phyloP scores from a whole-genome alignment of 202 grass and related monocot genomes.

The Setaria viridis region DNA sequence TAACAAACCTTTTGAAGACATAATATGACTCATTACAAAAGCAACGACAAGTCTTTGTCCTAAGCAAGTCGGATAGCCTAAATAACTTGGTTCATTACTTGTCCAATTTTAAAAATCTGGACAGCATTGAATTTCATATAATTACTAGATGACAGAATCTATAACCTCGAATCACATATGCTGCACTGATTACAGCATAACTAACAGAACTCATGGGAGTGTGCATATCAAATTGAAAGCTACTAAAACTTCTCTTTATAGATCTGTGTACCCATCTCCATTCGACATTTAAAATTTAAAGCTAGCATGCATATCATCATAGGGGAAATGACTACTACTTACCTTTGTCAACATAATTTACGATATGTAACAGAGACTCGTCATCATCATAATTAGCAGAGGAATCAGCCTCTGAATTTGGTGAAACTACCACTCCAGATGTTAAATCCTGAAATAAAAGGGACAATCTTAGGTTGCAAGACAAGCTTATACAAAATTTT shows the following conservation, averaged over 20 bases:
- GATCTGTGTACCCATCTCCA: neutral
- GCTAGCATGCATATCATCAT: neutral
- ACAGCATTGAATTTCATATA: neutral
- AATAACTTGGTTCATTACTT: neutral
- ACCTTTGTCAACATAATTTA: slow-evolving; percentile 57
- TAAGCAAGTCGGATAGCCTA: neutral
- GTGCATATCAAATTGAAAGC: neutral
- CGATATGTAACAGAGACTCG: slow-evolving; percentile 47
- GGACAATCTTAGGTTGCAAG: slow-evolving; percentile 9
- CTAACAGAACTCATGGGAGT: neutral
- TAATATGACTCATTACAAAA: neutral
- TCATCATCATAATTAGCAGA: slow-evolving; percentile 37
- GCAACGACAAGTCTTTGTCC: neutral
- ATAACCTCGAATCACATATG: neutral
- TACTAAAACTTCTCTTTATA: slow-evolving; percentile 9
- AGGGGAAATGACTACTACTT: slow-evolving; percentile 1
- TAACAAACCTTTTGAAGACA: slow-evolving; percentile 18
- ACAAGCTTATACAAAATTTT: neutral
- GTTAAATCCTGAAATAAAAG: slow-evolving; percentile 53
- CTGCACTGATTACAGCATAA: slow-evolving; percentile 13
- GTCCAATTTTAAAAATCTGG: neutral
- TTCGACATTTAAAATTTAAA: slow-evolving; percentile 3
- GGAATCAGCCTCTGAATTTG: slow-evolving; percentile 47
- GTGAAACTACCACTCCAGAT: slow-evolving; percentile 50
- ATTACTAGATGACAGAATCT: neutral